These are phyloP conservation scores for Ogataea henricii DNA, from an alignment of 805 yeast genomes.

Conservation along the genomic window DNA sequence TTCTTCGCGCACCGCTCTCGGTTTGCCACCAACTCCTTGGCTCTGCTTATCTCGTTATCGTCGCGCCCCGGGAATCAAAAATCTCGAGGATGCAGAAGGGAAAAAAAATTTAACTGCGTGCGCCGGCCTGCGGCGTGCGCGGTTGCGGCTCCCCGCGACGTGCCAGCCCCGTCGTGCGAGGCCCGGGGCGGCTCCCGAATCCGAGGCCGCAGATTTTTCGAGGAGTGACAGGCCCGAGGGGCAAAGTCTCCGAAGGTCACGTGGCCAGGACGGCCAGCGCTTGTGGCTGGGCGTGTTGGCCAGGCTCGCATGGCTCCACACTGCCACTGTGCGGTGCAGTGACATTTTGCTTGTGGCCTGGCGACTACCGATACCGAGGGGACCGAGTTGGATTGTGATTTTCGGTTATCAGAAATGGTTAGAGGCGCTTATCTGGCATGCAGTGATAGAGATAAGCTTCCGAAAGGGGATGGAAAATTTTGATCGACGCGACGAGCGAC, in stretches of 20 bases:
- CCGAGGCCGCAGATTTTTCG: not conserved
- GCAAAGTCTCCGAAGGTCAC: not conserved
- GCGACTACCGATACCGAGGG: too few relatives aligned
- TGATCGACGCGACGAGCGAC: not conserved
- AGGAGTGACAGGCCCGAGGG: not conserved
- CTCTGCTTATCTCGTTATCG: not conserved
- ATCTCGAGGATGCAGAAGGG: conserved; percentile 3
- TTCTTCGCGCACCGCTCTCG: too few relatives aligned
- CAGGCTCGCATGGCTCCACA: too few relatives aligned
- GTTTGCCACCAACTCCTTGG: too few relatives aligned
- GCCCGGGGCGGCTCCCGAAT: too few relatives aligned
- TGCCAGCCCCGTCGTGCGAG: not conserved
- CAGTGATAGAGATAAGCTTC: not conserved
- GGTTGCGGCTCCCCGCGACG: not conserved
- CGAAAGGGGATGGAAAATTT: not conserved
- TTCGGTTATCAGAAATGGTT: not conserved
- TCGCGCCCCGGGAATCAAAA: conserved; percentile 1
- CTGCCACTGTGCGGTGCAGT: too few relatives aligned
- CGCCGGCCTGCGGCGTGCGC: not conserved
- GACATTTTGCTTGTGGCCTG: too few relatives aligned
- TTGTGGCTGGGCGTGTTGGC: too few relatives aligned
- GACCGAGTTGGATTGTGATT: not conserved
- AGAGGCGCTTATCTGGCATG: conserved; percentile 1
- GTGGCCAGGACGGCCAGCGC: not conserved
- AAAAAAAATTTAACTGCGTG: not conserved